A percentile compares a stretch with the other conserved stretches of the same genome.
Conservation (phyloP, 2,329 filamentous ascomycete species). For the Aureobasidium mangrovei region DNA sequence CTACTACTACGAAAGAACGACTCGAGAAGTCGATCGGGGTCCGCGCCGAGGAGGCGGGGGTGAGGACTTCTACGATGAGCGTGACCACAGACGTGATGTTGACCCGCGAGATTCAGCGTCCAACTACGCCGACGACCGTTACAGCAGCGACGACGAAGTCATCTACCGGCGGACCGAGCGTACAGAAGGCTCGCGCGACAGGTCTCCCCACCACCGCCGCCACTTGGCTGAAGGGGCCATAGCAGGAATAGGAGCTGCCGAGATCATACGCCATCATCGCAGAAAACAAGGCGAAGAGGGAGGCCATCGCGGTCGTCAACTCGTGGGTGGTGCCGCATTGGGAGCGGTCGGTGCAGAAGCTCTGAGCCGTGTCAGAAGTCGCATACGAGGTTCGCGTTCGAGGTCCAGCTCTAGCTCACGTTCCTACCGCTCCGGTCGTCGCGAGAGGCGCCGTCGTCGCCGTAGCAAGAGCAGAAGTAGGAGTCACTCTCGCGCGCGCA, state of each 20-base stretch:
- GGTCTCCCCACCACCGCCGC: conserved; percentile 41
- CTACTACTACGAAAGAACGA: conserved; percentile 52
- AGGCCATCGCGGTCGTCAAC: conserved; percentile 43
- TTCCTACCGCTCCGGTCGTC: conserved; percentile 30
- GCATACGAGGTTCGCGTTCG: conserved; percentile 26
- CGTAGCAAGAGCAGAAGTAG: conserved; percentile 16
- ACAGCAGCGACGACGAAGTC: conserved; percentile 78
- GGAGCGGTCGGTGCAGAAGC: conserved; percentile 54
- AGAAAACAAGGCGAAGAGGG: conserved; percentile 48
- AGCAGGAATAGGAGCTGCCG: conserved; percentile 52
- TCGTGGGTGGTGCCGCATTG: conserved; percentile 51
- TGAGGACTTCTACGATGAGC: conserved; percentile 29
- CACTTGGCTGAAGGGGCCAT: conserved; percentile 55
- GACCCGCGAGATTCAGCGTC: conserved; percentile 46
- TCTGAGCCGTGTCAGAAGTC: conserved; percentile 41
- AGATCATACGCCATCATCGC: conserved; percentile 49
- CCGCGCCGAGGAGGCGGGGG: conserved; percentile 26
- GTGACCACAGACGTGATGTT: conserved; percentile 36
- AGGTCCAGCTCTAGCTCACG: conserved; percentile 21
- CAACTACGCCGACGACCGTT: conserved; percentile 68
- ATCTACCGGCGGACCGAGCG: conserved; percentile 46
- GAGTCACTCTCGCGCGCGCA: conserved; percentile 37
- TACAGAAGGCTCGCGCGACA: conserved; percentile 28
- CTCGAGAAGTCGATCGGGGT: conserved; percentile 46
- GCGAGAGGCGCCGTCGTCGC: conserved; percentile 26